phyloP scores from a whole-genome alignment of 1,139 yeast species.

The Williopsis jadinii region DNA sequence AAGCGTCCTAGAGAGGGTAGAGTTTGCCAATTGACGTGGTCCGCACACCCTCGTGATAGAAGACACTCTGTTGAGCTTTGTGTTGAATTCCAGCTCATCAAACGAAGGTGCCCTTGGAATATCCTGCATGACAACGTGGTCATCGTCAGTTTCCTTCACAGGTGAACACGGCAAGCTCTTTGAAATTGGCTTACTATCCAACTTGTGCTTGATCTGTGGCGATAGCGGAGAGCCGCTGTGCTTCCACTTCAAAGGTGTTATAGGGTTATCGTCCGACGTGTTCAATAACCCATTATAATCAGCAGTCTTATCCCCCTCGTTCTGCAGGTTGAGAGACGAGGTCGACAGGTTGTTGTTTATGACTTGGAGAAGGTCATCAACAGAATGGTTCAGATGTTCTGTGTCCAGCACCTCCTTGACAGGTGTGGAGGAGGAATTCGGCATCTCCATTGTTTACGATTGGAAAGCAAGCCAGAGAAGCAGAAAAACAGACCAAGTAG shows the following conservation, averaged over 20 bases:
- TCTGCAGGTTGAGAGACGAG: constrained; percentile 11
- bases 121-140: constrained; percentile 16
- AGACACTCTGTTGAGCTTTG: constrained; percentile 20
- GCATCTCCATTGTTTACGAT: background rate
- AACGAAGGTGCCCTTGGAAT: constrained; percentile 23
- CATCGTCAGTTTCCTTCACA: background rate
- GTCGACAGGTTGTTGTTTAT: constrained; percentile 21
- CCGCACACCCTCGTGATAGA: constrained; percentile 22
- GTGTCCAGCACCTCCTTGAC: constrained; percentile 1
- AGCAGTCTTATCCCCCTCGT: constrained; percentile 5
- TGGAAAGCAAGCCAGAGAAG: too few relatives aligned
- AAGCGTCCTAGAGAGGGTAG: constrained; percentile 15
- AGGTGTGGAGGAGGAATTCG: constrained; percentile 6
- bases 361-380: constrained; percentile 20
- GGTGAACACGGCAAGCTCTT: constrained; percentile 1
- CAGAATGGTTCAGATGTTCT: constrained; percentile 14
- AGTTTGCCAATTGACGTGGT: constrained; percentile 20
- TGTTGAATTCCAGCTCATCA: constrained; percentile 22
- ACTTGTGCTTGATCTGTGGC: background rate
- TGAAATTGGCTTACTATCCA: background rate
- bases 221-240: background rate
- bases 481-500: too few relatives aligned
- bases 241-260: constrained; percentile 18
- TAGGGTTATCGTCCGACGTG: constrained; percentile 18
- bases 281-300: constrained; percentile 4